phyloP scores from a whole-genome alignment of 176 grass and related monocot species.

The Pontederia paniculata region DNA sequence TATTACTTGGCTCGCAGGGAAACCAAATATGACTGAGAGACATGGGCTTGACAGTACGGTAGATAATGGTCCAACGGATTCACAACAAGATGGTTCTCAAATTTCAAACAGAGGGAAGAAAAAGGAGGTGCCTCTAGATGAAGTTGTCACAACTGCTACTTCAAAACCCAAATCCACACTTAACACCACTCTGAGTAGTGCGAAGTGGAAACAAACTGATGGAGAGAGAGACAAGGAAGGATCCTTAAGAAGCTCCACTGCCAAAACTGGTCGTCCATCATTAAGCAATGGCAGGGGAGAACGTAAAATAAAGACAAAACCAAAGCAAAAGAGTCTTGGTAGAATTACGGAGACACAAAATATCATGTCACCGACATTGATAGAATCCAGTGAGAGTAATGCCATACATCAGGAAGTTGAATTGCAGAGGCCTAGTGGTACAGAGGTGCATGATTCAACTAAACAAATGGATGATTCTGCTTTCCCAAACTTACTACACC shows the following conservation, averaged over 20 bases:
- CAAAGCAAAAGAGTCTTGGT: constrained; percentile 52
- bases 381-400: constrained; percentile 6
- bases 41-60: constrained; percentile 32
- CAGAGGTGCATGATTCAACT: not conserved
- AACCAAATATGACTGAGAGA: constrained; percentile 21
- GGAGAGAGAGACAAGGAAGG: constrained; percentile 47
- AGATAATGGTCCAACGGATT: constrained; percentile 37
- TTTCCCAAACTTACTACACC: not conserved
- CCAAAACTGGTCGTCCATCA: constrained; percentile 42
- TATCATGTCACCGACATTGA: constrained; percentile 11
- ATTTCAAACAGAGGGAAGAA: constrained; percentile 18
- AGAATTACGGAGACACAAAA: constrained; percentile 24
- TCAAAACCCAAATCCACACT: constrained; percentile 7
- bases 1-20: not conserved
- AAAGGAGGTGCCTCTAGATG: constrained; percentile 21
- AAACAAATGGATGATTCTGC: constrained; percentile 23
- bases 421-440: not conserved
- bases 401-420: constrained; percentile 12
- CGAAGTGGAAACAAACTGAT: constrained; percentile 59
- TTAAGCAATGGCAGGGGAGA: constrained; percentile 51
- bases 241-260: constrained; percentile 34
- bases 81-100: constrained; percentile 13
- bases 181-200: constrained; percentile 20
- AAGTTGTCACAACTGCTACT: no score
- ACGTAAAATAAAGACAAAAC: constrained; percentile 58